Base-by-base conservation (phyloP, 1,139 yeast species). In the Kodamaea suecica region DNA sequence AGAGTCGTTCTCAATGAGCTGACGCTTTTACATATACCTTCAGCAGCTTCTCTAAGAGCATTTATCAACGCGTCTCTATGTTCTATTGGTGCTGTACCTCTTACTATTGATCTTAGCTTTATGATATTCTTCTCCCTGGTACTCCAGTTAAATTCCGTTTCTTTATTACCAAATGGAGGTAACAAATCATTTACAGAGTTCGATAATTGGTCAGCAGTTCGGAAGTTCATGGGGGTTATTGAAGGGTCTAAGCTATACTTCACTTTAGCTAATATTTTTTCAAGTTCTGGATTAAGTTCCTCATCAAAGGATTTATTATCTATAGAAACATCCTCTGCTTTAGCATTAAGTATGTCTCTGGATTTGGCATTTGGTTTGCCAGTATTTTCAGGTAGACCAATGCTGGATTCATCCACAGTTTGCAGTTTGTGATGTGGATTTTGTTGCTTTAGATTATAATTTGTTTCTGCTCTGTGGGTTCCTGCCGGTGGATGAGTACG, bases 91-190 rank as follows among this genome's bases (percentile, higher is more conserved):
- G 64, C 59, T 49, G 80, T 77, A 2, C 90, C 90, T 27, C 88
- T 63, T 3, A 86, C 47, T 2, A 84, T 52, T 2, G 73, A 65
- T 38, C 97, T 68, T 26, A 87, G 52, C 35, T 68, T 70, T 2
- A 73, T 50, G 2, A 88, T 72, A 37, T 64, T 65, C 38, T 72
- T 71, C 48, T 90, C 97, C 50, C 99, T 70, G 1, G 54, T 49
- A 17, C 69, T 62, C 99, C 99, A 92, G 52, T 92, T 92, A 41
- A 71, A 72, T 52, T 94, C 98, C 0, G 95, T 83, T 57, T 94
- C 98, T 49, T 82, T 87, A 2, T 80, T 82, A n/a, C 70, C 73
- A 50, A 92, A 86, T 11, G 57, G 57, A 1, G 63, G 56, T 1
- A 41, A 17, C 25, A 60, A 41, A 1, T 50, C 52, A 9, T 48